Percentiles rank a stretch among this genome's conserved stretches.
Conservation (phyloP, 2,329 filamentous ascomycete species). For the Ceratocystis huliohia region DNA sequence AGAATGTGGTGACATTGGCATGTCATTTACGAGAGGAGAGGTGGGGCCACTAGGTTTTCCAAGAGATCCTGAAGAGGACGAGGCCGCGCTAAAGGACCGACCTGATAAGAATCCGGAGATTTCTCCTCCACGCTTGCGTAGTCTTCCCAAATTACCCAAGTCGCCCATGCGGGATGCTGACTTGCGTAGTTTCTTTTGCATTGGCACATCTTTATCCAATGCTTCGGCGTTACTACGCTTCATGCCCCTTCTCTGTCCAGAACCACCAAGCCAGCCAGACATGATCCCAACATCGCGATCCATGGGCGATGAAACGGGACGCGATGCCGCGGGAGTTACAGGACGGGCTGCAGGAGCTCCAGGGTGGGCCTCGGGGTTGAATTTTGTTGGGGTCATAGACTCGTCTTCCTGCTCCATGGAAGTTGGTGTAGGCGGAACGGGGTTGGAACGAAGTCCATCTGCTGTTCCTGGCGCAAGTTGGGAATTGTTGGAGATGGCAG, state of each 20-base stretch:
- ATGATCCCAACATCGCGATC: slow-evolving; percentile 18
- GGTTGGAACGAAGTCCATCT: slow-evolving; percentile 17
- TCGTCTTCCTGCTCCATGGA: slow-evolving; percentile 12
- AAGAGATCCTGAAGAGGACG: slow-evolving; percentile 25
- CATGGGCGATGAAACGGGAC: slow-evolving; percentile 24
- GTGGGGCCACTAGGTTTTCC: slow-evolving; percentile 21
- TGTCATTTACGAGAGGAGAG: slow-evolving; percentile 10
- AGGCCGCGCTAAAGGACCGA: slow-evolving; percentile 23
- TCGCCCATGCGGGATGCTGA: slow-evolving; percentile 34
- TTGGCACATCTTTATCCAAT: slow-evolving; percentile 27
- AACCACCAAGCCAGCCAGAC: slow-evolving; percentile 6
- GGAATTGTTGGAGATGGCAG: slow-evolving; percentile 16
- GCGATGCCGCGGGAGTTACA: slow-evolving; percentile 2
- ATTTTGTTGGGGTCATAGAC: slow-evolving; percentile 13
- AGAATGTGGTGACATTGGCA: slow-evolving; percentile 16
- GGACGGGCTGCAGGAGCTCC: slow-evolving; percentile 21
- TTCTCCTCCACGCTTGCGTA: slow-evolving; percentile 26
- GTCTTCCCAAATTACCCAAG: slow-evolving; percentile 29
- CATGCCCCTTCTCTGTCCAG: slow-evolving; percentile 33
- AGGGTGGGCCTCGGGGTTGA: slow-evolving; percentile 22
- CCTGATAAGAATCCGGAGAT: slow-evolving; percentile 18
- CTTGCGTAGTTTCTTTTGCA: slow-evolving; percentile 41
- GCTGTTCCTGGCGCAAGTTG: slow-evolving; percentile 14
- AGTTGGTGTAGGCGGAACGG: slow-evolving; percentile 20
- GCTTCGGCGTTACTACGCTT: slow-evolving; percentile 36